Conservation (phyloP, 176 grass and related monocot species). For the Ensete glaucum region DNA sequence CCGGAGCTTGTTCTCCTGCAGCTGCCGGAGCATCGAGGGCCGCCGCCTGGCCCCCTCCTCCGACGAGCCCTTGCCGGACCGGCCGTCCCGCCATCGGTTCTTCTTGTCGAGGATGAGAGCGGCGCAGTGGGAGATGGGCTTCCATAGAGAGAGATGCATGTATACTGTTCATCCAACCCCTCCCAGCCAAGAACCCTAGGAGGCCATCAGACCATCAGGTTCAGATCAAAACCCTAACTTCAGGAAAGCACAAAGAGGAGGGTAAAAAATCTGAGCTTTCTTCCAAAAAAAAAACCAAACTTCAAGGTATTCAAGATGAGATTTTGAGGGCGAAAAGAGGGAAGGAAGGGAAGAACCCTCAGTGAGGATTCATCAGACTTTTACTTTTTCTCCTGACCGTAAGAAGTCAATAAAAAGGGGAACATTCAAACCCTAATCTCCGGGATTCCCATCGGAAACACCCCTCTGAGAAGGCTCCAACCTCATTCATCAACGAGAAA, state of each 20-base stretch:
- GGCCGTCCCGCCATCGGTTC: constrained; percentile 19
- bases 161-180: constrained; percentile 8
- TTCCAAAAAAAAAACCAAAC: not conserved
- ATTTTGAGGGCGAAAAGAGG: not conserved
- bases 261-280: not conserved
- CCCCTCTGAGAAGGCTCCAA: not conserved
- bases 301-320: not conserved
- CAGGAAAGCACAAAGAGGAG: constrained; percentile 5
- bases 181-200: not conserved
- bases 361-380: not conserved
- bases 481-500: not conserved
- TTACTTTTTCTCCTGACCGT: not conserved
- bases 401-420: not conserved
- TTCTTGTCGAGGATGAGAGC: constrained; percentile 81
- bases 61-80: constrained; percentile 21
- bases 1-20: constrained; percentile 88
- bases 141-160: constrained; percentile 98
- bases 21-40: constrained; percentile 49
- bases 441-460: constrained; percentile 1
- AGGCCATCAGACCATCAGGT: constrained; percentile 47
- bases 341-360: not conserved
- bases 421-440: constrained; percentile 9
- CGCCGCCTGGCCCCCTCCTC: constrained; percentile 27
- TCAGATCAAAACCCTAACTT: constrained; percentile 1
- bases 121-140: constrained; percentile 90